These are phyloP conservation scores for Vitis vinifera DNA, from an alignment of 164 flowering plant species.

Conservation along the genomic window ASM3070453v1 NC_081807.1:2999001-2999500, in stretches of 20 bases:
- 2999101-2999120: slow-evolving; percentile 37
- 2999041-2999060: slow-evolving; percentile 19
- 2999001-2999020: slow-evolving; percentile 26
- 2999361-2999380: slow-evolving; percentile 29
- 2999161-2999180: slow-evolving; percentile 36
- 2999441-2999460: slow-evolving; percentile 44
- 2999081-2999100: slow-evolving; percentile 55
- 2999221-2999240: slow-evolving; percentile 31
- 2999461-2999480: slow-evolving; percentile 28
- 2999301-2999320: slow-evolving; percentile 62
- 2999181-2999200: slow-evolving; percentile 42
- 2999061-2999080: slow-evolving; percentile 2
- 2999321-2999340: slow-evolving; percentile 37
- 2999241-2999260: slow-evolving; percentile 52
- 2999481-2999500: slow-evolving; percentile 30
- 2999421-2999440: slow-evolving; percentile 19
- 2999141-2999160: slow-evolving; percentile 70
- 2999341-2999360: slow-evolving; percentile 21
- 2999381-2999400: slow-evolving; percentile 22
- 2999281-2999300: slow-evolving; percentile 52
- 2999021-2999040: slow-evolving; percentile 18
- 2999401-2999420: slow-evolving; percentile 63
- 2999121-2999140: slow-evolving; percentile 22
- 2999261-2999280: slow-evolving; percentile 64
- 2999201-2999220: slow-evolving; percentile 64